These are phyloP conservation scores for Cyclotella kingstonii DNA, from an alignment of 108 stramenopile genomes.

Conservation along the genomic window DNA sequence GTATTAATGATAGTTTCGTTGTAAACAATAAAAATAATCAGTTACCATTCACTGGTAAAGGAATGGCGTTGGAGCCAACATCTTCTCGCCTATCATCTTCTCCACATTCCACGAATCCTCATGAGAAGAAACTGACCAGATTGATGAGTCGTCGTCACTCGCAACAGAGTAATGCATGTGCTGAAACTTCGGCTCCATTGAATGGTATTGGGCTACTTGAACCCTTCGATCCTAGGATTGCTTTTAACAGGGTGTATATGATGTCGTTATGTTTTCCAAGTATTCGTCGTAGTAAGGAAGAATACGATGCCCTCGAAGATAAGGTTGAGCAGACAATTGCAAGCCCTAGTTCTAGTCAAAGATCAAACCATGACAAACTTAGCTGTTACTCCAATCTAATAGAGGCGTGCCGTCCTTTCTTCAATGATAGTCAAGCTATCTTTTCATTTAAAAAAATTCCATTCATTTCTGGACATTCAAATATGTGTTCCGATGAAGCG, in stretches of 20 bases:
- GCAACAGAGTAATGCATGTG: no score
- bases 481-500: slow-evolving; percentile 14
- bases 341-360: no score
- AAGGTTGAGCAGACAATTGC: no score
- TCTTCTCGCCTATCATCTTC: neutral
- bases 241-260: slow-evolving; percentile 14
- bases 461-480: neutral
- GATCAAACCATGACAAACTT: neutral
- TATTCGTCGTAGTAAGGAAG: neutral
- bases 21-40: no score
- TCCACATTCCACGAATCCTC: neutral
- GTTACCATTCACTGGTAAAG: no score
- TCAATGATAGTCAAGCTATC: slow-evolving; percentile 14
- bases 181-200: slow-evolving; percentile 30
- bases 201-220: slow-evolving; percentile 48
- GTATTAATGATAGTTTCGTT: no score
- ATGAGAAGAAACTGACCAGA: neutral
- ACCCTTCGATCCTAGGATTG: slow-evolving; percentile 63
- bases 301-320: slow-evolving; percentile 1
- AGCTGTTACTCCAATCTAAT: slow-evolving; percentile 29
- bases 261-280: neutral
- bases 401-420: slow-evolving; percentile 39
- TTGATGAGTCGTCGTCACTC: neutral
- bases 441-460: slow-evolving; percentile 1
- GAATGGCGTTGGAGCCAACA: neutral